Evolutionary conservation across 2,329 filamentous ascomycete genomes (phyloP), one percentile per base, ranked within the genome.

Genomic region (Aschersonia sp.): DNA sequence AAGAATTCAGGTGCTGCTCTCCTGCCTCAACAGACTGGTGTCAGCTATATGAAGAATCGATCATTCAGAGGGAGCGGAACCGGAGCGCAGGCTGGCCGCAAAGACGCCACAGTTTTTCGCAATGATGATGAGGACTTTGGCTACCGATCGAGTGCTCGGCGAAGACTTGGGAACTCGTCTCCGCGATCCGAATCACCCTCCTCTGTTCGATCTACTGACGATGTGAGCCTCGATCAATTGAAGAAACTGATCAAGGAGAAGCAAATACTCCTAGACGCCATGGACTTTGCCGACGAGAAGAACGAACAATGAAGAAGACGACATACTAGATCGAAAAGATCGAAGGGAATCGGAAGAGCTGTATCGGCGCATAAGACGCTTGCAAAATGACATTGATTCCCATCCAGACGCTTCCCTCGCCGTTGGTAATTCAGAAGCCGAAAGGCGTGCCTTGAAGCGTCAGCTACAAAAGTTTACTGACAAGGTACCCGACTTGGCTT

Each of bases 81-180:
- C 37, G 74, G 75, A 2, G 67, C 73, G 45, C 71, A 71, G 43
- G 69, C 69, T 43, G 77, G 76, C 39, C 84, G 89, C 45, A 97
- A 97, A 63, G 92, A 98, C 67, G 92, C 85, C 3, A 98, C 92
- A 0, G 84, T 97, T 4, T 98, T 90, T 67, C 90, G 94, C 60
- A 95, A 97, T 61, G 92, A 97, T 54, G 88, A 95, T 57, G 87
- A 95, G 55, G 84, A 88, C 50, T 78, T 94, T 57, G 88, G 87
- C 5, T 98, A 98, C 60, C 84, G 83, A 56, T 97, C 92, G 10
- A 95, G 89, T 62, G 92, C 92, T 47, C 86, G 92, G 53, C 86
- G 89, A 53, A 81, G 92, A 54, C 68, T 94, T 48, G 87, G 85
- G 41, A 83, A 81, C 51, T 81, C 78, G 50, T 92, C 88, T 7